Evolutionary conservation across 1,139 yeast genomes (phyloP).

Genomic region (Geotrichum citri-aurantii): DNA sequence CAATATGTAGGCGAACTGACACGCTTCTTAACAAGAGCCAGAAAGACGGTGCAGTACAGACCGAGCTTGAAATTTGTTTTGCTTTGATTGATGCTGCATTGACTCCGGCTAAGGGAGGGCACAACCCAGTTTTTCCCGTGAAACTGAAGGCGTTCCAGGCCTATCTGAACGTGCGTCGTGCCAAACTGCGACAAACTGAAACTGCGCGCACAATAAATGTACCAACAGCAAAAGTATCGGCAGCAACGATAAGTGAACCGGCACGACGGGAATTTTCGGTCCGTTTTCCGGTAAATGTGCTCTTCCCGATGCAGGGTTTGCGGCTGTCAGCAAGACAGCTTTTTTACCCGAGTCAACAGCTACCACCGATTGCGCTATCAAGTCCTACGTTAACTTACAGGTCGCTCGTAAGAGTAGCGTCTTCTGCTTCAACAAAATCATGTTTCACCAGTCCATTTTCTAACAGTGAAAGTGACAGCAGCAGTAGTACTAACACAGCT

Average conservation of each 20-base stretch:
- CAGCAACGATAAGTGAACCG: background rate
- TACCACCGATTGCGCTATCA: background rate
- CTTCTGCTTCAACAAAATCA: background rate
- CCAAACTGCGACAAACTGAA: background rate
- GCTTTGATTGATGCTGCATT: background rate
- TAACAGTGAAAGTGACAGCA: background rate
- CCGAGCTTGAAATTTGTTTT: background rate
- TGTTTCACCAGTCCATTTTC: background rate
- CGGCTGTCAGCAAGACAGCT: background rate
- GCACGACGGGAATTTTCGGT: background rate
- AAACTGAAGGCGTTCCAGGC: background rate
- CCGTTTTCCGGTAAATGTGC: too few species aligned
- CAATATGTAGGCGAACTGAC: slow-evolving; percentile 1
- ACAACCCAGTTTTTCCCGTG: background rate
- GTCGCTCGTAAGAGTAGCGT: background rate
- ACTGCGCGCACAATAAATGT: background rate
- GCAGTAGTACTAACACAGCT: background rate
- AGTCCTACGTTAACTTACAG: background rate
- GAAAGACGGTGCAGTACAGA: background rate
- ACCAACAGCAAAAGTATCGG: background rate
- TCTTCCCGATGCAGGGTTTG: background rate
- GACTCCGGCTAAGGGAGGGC: background rate
- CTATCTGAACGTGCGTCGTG: background rate
- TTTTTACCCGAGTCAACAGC: background rate
- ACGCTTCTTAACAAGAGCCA: background rate